Percentiles rank a stretch among this genome's conserved stretches.
Evolutionary conservation across 805 yeast genomes (phyloP).

Genomic region (Kuraishia floccosa): DNA sequence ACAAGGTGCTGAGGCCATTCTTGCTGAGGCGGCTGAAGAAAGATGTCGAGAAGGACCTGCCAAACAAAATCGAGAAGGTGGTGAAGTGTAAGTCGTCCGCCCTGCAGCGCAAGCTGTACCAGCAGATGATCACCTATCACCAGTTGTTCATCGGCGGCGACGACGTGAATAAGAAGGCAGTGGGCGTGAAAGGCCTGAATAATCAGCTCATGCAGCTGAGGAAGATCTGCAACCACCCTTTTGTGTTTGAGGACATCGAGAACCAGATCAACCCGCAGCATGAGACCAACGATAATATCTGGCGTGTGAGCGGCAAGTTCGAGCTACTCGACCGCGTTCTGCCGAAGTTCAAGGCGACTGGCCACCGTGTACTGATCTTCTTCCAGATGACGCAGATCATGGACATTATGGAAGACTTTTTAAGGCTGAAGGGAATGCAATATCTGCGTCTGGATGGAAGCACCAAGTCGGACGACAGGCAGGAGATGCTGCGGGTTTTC

Average conservation of each 20-base stretch:
- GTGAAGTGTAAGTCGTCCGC: slow-evolving; percentile 71
- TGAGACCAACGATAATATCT: slow-evolving; percentile 53
- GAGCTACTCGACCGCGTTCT: slow-evolving; percentile 65
- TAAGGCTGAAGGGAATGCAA: slow-evolving; percentile 53
- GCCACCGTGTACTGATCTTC: slow-evolving; percentile 72
- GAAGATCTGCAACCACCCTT: slow-evolving; percentile 82
- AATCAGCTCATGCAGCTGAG: slow-evolving; percentile 79
- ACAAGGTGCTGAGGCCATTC: slow-evolving; percentile 79
- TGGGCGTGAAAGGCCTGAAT: slow-evolving; percentile 68
- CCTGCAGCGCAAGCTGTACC: slow-evolving; percentile 57
- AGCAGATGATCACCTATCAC: slow-evolving; percentile 69
- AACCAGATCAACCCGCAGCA: slow-evolving; percentile 51
- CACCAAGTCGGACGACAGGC: slow-evolving; percentile 79
- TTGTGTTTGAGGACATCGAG: slow-evolving; percentile 77
- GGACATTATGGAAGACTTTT: slow-evolving; percentile 83
- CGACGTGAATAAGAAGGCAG: slow-evolving; percentile 46
- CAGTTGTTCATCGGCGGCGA: slow-evolving; percentile 50
- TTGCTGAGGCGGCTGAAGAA: slow-evolving; percentile 73
- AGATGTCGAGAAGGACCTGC: slow-evolving; percentile 80
- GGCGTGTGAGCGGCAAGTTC: slow-evolving; percentile 75
- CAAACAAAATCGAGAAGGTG: slow-evolving; percentile 76
- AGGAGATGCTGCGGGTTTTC: slow-evolving; percentile 57
- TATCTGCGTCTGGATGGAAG: slow-evolving; percentile 75
- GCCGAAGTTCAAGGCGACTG: slow-evolving; percentile 64
- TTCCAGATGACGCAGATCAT: slow-evolving; percentile 87